Base-by-base conservation (phyloP, 345 rosid species). In the Mercurialis annua region DNA sequence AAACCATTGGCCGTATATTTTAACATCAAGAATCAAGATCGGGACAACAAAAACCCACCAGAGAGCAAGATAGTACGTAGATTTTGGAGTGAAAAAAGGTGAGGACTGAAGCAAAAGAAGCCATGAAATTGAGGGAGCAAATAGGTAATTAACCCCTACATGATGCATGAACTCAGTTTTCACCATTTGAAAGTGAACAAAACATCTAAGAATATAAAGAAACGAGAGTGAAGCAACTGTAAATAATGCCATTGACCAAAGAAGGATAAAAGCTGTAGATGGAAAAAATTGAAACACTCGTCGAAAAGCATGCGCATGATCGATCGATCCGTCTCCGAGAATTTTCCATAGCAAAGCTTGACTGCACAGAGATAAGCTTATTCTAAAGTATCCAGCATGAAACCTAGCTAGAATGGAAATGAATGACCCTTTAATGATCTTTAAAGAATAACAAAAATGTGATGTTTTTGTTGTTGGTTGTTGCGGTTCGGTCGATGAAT, bases 1-100 rank as follows among this genome's bases (percentile, higher is more conserved):
- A 33, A 74, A 69, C 73, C 73, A 74, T 31, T 74, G 78, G 38
- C 78, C 78, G 18, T 74, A 74, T 18, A 74, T 74, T 34, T 74
- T 74, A 15, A 74, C 73, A 59, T 74, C 78, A 3, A 74, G 73
- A 58, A 43, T 42, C 44, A 74, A 10, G 17, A 74, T 50, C 9
- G 78, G 78, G 15, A 42, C 43, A 10, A 63, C 57, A 42, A 74
- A 58, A 3, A 42, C 38, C 59, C 69, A 64, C 55, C 66, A 74
- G 10, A 74, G 70, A 23, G 58, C 55, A 6, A 31, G 65, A 17
- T 56, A 74, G 40, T 21, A 40, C 1, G 47, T 27, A 0, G 66
- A 9, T 29, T 55, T 27, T 27, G 73, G 70, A 17, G 31, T 2
- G 11, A 50, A 17, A 33, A 74, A 74, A 9, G 78, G 73, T 1